Evolutionary conservation across 768 basidiomycete genomes (phyloP).

Genomic region (Tricholoma saponaceum): DNA sequence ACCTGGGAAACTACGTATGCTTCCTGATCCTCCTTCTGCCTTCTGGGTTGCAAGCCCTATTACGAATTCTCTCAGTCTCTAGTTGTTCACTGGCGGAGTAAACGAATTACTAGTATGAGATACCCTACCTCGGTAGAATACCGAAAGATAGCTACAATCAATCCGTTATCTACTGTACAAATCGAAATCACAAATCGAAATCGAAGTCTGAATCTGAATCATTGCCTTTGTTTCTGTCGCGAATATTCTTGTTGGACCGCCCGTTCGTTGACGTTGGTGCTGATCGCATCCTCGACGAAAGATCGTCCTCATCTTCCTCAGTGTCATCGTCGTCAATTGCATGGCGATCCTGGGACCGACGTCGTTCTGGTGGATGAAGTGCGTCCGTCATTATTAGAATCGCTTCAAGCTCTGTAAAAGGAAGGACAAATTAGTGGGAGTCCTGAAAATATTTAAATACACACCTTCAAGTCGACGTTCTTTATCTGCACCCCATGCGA

Average conservation of each 20-base stretch:
- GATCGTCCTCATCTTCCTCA: slow-evolving; percentile 41
- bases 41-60: not conserved
- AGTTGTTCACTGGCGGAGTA: not conserved
- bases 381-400: slow-evolving; percentile 61
- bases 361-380: slow-evolving; percentile 53
- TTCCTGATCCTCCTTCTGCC: not conserved
- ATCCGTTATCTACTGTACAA: slow-evolving; percentile 31
- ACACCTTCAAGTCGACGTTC: slow-evolving; percentile 77
- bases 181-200: too few relatives aligned
- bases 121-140: not conserved
- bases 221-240: slow-evolving; percentile 34
- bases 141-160: not conserved
- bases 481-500: slow-evolving; percentile 78
- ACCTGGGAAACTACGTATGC: not conserved
- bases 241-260: slow-evolving; percentile 50
- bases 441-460: not conserved
- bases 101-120: not conserved
- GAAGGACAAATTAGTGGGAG: not conserved
- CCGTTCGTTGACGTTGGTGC: slow-evolving; percentile 54
- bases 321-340: slow-evolving; percentile 45
- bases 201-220: slow-evolving; percentile 81
- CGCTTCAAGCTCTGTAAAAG: slow-evolving; percentile 60
- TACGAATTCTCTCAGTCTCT: not conserved
- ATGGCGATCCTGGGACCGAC: slow-evolving; percentile 21
- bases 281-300: slow-evolving; percentile 54